phyloP scores from a whole-genome alignment of 1,139 yeast species.

The Arxiozyma telluris region DNA sequence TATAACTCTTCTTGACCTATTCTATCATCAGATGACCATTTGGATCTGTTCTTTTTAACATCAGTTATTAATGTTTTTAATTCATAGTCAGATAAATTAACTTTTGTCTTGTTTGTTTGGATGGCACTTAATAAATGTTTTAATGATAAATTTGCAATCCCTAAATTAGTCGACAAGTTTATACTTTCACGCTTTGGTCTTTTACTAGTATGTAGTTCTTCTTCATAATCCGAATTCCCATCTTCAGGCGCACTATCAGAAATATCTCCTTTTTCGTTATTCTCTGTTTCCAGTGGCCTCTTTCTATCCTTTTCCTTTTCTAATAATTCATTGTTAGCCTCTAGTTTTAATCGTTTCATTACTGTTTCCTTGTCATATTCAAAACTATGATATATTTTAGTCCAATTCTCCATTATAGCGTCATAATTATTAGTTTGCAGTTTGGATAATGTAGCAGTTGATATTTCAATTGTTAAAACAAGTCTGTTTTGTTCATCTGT shows the following conservation, averaged over 20 bases:
- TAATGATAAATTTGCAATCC: slow-evolving; percentile 74
- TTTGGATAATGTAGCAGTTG: slow-evolving; percentile 24
- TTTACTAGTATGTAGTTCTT: slow-evolving; percentile 11
- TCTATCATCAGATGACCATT: slow-evolving; percentile 92
- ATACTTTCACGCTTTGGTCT: slow-evolving; percentile 20
- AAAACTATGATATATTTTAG: slow-evolving; percentile 69
- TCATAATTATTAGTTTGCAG: slow-evolving; percentile 24
- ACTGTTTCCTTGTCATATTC: slow-evolving; percentile 77
- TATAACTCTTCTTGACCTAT: slow-evolving; percentile 96
- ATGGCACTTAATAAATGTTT: slow-evolving; percentile 73
- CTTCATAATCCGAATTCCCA: slow-evolving; percentile 8
- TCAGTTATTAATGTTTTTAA: slow-evolving; percentile 79
- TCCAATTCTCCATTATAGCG: slow-evolving; percentile 38
- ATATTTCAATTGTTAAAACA: slow-evolving; percentile 26
- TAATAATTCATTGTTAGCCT: slow-evolving; percentile 67
- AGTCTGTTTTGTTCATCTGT: slow-evolving; percentile 32
- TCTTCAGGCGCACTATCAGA: slow-evolving; percentile 5
- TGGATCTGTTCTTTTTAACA: slow-evolving; percentile 87
- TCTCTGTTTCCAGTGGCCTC: slow-evolving; percentile 9
- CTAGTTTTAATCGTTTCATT: slow-evolving; percentile 66
- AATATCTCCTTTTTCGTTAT: slow-evolving; percentile 4
- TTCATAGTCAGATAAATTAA: slow-evolving; percentile 75
- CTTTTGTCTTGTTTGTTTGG: slow-evolving; percentile 65
- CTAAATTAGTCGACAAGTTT: slow-evolving; percentile 43
- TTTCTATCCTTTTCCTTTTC: slow-evolving; percentile 33